Conservation (phyloP, 2,329 filamentous ascomycete genomes). For the Trichoderma polysporum region DNA sequence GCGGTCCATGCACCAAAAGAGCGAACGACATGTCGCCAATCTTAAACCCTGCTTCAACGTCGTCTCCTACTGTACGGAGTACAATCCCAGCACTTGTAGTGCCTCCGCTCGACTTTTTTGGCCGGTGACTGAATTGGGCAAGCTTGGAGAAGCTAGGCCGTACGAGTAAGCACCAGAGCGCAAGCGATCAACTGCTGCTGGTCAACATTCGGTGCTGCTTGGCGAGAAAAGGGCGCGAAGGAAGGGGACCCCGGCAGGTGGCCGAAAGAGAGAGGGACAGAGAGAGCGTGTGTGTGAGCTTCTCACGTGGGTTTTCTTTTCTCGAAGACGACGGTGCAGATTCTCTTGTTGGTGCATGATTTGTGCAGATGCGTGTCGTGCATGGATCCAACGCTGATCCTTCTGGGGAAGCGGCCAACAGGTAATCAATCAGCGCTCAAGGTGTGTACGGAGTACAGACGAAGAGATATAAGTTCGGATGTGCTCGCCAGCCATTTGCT, state of each 20-base stretch:
- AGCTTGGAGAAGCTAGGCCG: slow-evolving; percentile 2
- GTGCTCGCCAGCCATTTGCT: not conserved
- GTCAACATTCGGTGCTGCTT: not conserved
- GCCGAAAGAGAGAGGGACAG: not conserved
- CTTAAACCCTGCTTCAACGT: slow-evolving; percentile 4
- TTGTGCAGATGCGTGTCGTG: not conserved
- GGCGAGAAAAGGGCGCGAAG: not conserved
- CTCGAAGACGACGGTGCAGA: not conserved
- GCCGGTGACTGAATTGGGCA: slow-evolving; percentile 11
- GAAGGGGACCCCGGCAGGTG: not conserved
- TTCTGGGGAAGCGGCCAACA: not conserved
- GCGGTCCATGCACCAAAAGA: not conserved
- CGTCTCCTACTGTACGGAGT: not conserved
- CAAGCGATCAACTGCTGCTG: not conserved
- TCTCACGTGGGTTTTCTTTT: not conserved
- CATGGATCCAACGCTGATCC: slow-evolving; percentile 2
- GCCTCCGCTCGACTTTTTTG: not conserved
- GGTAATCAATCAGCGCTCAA: not conserved
- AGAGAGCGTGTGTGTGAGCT: too few relatives aligned
- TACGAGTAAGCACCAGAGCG: not conserved
- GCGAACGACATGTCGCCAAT: slow-evolving; percentile 8
- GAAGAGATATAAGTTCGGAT: not conserved
- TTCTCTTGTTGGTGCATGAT: not conserved
- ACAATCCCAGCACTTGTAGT: not conserved
- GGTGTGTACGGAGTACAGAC: not conserved